Base-by-base conservation (phyloP, 371 early-diverging fungal species). In the Rhizomucor miehei region DNA sequence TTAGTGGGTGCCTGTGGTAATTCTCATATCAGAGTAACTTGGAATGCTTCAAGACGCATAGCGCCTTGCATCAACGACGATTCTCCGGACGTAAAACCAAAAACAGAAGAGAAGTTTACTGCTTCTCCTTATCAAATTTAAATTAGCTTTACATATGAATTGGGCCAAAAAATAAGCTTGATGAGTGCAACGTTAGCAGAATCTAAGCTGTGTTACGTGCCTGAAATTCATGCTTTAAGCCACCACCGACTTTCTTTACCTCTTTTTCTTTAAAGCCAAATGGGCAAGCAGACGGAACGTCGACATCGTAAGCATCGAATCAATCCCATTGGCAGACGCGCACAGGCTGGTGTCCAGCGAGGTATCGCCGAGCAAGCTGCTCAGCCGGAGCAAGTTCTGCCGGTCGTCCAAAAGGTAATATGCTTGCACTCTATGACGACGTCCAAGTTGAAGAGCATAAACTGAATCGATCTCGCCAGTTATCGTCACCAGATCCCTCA, bases 401-500 rank as follows among this genome's bases (percentile, higher is more conserved):
- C 85, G 49, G 71, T 85, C 45, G 65, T 85, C 48, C 62, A 71
- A 52, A 85, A 85, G 79, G 85, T 84, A 71, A 43, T 11, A 36
- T 13, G 21, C 5, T 19, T 54, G 6, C 11, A 39, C 6, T 47
- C 35, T 29, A 39, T 40, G 20, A 12, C 17, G 46, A n/a, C n/a
- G n/a, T n/a, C n/a, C 17, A 37, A 13, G 29, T 41, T 16, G 25
- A 35, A 21, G 34, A 20, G 34, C n/a, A 36, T 39, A 24, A 17
- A 44, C n/a, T 21, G 0, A 14, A 8, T 24, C 59, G 39, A 50
- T 54, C 25, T 62, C 8, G 10, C 3, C 58, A 90, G 88, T 62
- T 91, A 6, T 69, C 71, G 10, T 79, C 87, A 0, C 59, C 73
- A 25, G 85, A 86, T 48, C 72, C 87, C 24, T 84, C 80, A 51